Evolutionary conservation across 495 filamentous ascomycete species (phyloP), one percentile per base, ranked within the genome.

Genomic region (Articulospora tetracladia): DNA sequence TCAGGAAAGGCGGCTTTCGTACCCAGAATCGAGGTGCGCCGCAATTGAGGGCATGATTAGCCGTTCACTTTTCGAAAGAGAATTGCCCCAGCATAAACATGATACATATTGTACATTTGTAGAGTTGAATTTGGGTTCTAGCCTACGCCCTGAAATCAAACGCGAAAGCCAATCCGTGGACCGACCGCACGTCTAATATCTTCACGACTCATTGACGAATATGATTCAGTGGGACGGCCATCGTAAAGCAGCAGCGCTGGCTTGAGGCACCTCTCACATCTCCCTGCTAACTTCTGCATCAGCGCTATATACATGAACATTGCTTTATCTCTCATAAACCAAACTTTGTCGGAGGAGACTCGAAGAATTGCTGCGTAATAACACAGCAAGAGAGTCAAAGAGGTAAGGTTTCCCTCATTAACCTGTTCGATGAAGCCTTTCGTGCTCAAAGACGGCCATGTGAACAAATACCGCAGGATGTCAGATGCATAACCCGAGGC

Each of bases 241-340:
- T 44, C 39, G 17, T 44, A 44, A 3, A 44, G 15, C 8, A 8
- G 8, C 39, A 54, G n/a, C 3, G 11, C 26, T 49, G 25, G 36
- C 24, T 27, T 53, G 10, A 27, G 34, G 25, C 59, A 61, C 22
- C 41, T 51, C 12, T 51, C 57, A 19, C 56, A 59, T 2, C 47
- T 26, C 1, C 56, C 56, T 15, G 24, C 47, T 20, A 59, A 44
- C 28, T 52, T 55, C 12, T 19, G 2, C 15, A 17, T 26, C n/a
- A 55, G 22, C 8, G 26, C 1, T 55, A 3, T 50, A 41, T 44
- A 55, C 59, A 61, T 61, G 10, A 11, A 55, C 34, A 49, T 12
- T 3, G 51, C 59, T 27, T 41, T 47, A 27, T 61, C 53, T 55
- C 46, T 39, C 59, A 61, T 55, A 36, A 52, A 61, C 59, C 59